These are phyloP conservation scores for Populus hybrid DNA, from an alignment of 441 rosid species.

Conservation along the genomic window DNA sequence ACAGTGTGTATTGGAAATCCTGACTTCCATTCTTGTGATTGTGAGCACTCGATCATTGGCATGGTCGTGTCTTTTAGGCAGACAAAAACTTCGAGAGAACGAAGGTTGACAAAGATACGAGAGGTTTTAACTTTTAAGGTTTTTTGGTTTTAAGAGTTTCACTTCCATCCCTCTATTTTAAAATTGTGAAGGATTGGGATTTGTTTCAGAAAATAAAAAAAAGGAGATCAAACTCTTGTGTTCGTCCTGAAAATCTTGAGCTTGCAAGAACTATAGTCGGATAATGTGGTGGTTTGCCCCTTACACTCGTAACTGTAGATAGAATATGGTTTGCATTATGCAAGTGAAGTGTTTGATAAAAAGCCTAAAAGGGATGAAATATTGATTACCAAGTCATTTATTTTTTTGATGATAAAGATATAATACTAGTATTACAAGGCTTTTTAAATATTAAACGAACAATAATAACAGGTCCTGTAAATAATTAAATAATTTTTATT, in stretches of 20 bases:
- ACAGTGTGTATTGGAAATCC: conserved; percentile 36
- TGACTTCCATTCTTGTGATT: conserved; percentile 44
- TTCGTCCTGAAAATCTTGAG: neutral
- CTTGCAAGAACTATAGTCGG: neutral
- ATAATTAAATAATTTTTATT: too few species aligned
- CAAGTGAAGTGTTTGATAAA: neutral
- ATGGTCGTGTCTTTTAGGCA: neutral
- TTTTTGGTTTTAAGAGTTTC: neutral
- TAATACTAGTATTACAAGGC: neutral
- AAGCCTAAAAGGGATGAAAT: neutral
- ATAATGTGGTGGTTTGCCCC: neutral
- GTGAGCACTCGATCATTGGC: conserved; percentile 30
- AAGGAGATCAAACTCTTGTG: neutral
- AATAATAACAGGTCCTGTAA: too few species aligned
- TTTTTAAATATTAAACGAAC: too few species aligned
- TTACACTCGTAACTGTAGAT: neutral
- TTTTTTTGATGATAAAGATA: neutral
- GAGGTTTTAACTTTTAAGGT: neutral
- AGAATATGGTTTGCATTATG: neutral
- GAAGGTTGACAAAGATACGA: neutral
- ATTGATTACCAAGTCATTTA: neutral
- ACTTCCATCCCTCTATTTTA: neutral
- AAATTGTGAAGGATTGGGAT: neutral
- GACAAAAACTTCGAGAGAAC: neutral
- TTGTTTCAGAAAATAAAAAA: neutral